Percentiles rank a stretch among this genome's conserved stretches.
phyloP scores from a whole-genome alignment of 352 stramenopile genomes.

The Phytophthora citrophthora region DNA sequence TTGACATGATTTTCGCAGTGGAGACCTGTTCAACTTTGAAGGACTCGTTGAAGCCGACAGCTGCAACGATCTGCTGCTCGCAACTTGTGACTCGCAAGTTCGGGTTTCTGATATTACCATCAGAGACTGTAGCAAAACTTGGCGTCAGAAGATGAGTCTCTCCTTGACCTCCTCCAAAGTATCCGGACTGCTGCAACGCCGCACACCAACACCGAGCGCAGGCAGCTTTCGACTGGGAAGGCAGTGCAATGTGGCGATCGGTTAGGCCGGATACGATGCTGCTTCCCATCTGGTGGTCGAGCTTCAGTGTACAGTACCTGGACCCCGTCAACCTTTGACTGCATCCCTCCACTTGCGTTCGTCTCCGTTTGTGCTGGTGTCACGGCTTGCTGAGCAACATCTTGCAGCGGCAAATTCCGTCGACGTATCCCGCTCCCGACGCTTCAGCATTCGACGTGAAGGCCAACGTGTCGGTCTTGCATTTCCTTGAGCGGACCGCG shows the following conservation, averaged over 20 bases:
- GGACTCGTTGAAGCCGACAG: constrained; percentile 3
- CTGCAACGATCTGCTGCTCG: background rate
- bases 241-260: constrained; percentile 11
- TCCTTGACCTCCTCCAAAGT: background rate
- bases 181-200: constrained; percentile 8
- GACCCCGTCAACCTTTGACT: constrained; percentile 10
- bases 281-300: constrained; percentile 28
- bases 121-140: background rate
- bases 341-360: constrained; percentile 29
- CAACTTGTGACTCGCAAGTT: background rate
- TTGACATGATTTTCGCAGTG: constrained; percentile 16
- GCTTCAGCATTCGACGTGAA: background rate
- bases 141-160: constrained; percentile 6
- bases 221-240: background rate
- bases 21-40: background rate
- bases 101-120: too few species aligned
- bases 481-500: background rate
- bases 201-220: background rate
- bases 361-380: background rate
- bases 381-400: constrained; percentile 38
- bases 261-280: constrained; percentile 10
- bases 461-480: background rate
- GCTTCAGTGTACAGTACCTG: background rate
- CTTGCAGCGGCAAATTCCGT: background rate
- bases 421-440: background rate